These are phyloP conservation scores for Ilex asprella DNA, from an alignment of 257 asterid genomes.

Conservation along the genomic window DNA sequence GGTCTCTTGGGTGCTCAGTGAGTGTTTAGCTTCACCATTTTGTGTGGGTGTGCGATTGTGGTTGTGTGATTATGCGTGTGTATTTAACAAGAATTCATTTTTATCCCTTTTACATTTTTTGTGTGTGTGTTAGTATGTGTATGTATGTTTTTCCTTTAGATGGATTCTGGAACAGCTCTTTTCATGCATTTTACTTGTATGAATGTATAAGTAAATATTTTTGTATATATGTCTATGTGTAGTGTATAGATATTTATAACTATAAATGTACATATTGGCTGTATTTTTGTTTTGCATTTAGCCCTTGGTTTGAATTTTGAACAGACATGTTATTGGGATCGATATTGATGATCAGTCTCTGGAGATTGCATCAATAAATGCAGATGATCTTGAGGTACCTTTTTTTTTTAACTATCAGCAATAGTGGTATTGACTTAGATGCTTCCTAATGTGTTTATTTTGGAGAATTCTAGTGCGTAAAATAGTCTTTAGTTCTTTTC, in stretches of 20 bases:
- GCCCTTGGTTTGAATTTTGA: slow-evolving; percentile 8
- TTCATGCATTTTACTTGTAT: background rate
- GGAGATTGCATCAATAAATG: slow-evolving; percentile 78
- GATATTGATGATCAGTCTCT: slow-evolving; percentile 82
- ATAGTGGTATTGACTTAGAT: background rate
- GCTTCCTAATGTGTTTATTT: background rate
- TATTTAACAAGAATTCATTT: slow-evolving; percentile 1
- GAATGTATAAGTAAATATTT: no score
- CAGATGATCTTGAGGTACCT: slow-evolving; percentile 76
- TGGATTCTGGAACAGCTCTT: background rate
- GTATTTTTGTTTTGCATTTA: background rate
- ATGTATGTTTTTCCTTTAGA: background rate
- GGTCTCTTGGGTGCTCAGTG: slow-evolving; percentile 86
- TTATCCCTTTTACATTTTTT: background rate
- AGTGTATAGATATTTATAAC: no score
- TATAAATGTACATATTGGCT: background rate
- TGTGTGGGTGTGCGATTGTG: background rate
- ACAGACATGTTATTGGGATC: slow-evolving; percentile 68
- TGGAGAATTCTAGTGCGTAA: background rate
- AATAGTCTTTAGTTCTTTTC: no score
- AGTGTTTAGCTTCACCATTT: slow-evolving; percentile 11
- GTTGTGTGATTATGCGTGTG: background rate
- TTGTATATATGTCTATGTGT: no score
- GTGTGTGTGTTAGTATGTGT: background rate
- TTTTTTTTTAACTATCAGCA: background rate